Base-by-base conservation (phyloP, 2,329 filamentous ascomycete species). In the Fusarium coffeatum region DNA sequence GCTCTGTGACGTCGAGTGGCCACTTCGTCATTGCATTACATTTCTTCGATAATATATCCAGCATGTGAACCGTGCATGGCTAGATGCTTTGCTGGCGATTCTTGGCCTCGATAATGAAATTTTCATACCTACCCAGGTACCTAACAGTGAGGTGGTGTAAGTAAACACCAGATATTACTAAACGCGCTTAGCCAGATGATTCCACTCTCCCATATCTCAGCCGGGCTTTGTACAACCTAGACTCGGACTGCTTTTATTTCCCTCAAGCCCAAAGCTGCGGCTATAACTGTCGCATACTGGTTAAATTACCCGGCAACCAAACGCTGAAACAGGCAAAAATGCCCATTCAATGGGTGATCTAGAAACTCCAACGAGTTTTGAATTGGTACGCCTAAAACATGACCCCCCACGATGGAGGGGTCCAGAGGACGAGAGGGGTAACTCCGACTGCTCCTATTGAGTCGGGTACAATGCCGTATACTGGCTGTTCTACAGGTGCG, bases 1-100 rank as follows among this genome's bases (percentile, higher is more conserved):
- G 43, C 49, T 62, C 23, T 72, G 65, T 74, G 72, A 74, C 68
- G 72, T 74, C 61, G 68, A 51, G 62, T 73, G 61, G 65, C 56
- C 57, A 68, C 62, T 59, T 50, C 55, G 55, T 61, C 64, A 71
- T 70, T 64, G 50, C 41, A 51, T 40, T 51, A 22, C 49, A 23
- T 53, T 55, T 28, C 41, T 25, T 18, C 18, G 8, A 22, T 55
- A 27, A 23, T 63, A 27, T 43, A 37, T 40, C 58, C 47, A 62
- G 20, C 43, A 51, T 50, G 49, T 49, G 55, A 47, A 43, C 37
- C 46, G n/a, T 55, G 41, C 34, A 49, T n/a, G 23, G 18, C 9
- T 48, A 28, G 11, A 34, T 48, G 37, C 45, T 51, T 43, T 46
- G 45, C 34, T 57, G 51, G 40, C 57, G 48, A 50, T 59, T 55